Conservation (phyloP, 345 rosid genomes). For the Eucalyptus regnans region DNA sequence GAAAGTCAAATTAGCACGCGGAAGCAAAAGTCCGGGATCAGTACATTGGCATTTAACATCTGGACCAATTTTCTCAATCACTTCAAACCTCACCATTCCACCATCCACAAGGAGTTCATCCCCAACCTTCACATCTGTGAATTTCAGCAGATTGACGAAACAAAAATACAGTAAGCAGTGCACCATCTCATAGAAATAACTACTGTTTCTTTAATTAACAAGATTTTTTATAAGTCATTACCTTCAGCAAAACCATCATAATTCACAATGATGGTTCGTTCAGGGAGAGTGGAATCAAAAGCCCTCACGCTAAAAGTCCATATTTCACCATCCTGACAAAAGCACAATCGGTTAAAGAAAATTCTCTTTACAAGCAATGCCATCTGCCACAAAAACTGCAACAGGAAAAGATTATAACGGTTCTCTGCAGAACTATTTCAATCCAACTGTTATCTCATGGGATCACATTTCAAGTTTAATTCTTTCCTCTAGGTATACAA, state of each 20-base stretch:
- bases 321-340: constrained; percentile 79
- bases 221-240: background rate
- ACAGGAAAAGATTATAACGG: background rate
- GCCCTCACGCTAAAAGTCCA: constrained; percentile 97
- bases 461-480: background rate
- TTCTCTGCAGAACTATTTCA: background rate
- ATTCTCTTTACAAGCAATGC: background rate
- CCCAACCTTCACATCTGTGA: constrained; percentile 76
- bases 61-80: constrained; percentile 92
- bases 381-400: background rate
- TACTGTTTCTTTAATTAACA: background rate
- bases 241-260: constrained; percentile 99
- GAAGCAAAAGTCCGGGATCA: constrained; percentile 92
- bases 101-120: constrained; percentile 97
- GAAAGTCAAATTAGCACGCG: constrained; percentile 96
- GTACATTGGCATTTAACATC: constrained; percentile 93
- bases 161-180: background rate
- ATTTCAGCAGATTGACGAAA: background rate
- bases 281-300: constrained; percentile 58
- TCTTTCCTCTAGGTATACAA: background rate
- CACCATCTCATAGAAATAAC: background rate
- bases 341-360: background rate
- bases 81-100: constrained; percentile 99
- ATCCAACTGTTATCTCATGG: background rate
- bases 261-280: constrained; percentile 75